Conservation (phyloP, 2,329 filamentous ascomycete genomes). For the Alternaria sp. region DNA sequence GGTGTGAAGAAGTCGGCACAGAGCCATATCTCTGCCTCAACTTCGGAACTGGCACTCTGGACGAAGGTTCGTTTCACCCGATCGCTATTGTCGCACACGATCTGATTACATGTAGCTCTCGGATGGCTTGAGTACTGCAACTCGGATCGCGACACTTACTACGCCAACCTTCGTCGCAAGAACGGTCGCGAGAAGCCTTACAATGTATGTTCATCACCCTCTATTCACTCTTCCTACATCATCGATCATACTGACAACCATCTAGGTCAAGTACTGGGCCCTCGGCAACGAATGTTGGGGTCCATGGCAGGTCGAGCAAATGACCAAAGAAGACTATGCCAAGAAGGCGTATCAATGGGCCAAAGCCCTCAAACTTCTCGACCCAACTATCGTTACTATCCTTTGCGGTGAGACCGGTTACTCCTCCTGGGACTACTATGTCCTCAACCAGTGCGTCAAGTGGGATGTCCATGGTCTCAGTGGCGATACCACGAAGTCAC, state of each 20-base stretch:
- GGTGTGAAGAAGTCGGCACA: constrained; percentile 74
- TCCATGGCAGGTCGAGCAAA: constrained; percentile 61
- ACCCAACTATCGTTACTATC: constrained; percentile 72
- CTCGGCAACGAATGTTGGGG: constrained; percentile 71
- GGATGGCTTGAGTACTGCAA: constrained; percentile 91
- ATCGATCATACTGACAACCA: background rate
- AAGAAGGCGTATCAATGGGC: constrained; percentile 74
- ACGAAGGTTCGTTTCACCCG: constrained; percentile 54
- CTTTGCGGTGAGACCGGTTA: constrained; percentile 76
- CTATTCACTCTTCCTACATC: too few species aligned
- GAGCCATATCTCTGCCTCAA: constrained; percentile 83
- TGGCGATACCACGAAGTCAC: constrained; percentile 53
- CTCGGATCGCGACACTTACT: constrained; percentile 76
- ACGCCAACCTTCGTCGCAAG: constrained; percentile 77
- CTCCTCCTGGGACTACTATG: constrained; percentile 74
- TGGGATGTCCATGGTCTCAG: constrained; percentile 59
- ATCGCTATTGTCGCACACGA: too few species aligned
- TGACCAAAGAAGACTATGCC: constrained; percentile 73
- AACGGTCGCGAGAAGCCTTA: constrained; percentile 81
- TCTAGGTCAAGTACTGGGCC: constrained; percentile 77
- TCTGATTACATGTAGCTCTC: constrained; percentile 56
- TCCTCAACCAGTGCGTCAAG: constrained; percentile 71
- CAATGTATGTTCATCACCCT: constrained; percentile 54
- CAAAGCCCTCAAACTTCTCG: constrained; percentile 73
- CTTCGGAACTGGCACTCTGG: constrained; percentile 72